phyloP scores from a whole-genome alignment of 2,329 filamentous ascomycete genomes.

The Exophiala bonariae region DNA sequence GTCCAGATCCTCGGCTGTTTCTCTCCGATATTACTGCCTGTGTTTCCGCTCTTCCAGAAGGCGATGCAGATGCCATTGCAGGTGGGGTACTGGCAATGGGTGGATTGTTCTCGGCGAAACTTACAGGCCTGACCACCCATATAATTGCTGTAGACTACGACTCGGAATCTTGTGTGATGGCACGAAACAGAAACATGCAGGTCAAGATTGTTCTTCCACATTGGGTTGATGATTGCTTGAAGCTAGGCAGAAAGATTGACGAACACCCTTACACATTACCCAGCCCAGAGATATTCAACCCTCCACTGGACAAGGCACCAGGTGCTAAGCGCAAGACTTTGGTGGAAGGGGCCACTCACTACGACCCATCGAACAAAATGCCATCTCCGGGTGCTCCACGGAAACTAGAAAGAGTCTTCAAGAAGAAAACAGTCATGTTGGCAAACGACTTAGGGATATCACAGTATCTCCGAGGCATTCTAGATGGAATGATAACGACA shows the following conservation, averaged over 20 bases:
- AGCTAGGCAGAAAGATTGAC: constrained; percentile 85
- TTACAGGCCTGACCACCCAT: constrained; percentile 79
- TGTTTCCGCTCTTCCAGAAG: constrained; percentile 79
- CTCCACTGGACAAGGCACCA: constrained; percentile 53
- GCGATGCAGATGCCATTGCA: constrained; percentile 88
- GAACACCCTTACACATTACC: constrained; percentile 85
- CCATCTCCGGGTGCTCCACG: constrained; percentile 34
- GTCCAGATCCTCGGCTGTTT: constrained; percentile 86
- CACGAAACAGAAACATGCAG: constrained; percentile 64
- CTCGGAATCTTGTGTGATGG: constrained; percentile 68
- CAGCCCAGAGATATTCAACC: constrained; percentile 75
- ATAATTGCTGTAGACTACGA: constrained; percentile 79
- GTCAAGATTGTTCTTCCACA: constrained; percentile 80
- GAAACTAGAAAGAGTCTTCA: constrained; percentile 68
- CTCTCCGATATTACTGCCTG: constrained; percentile 81
- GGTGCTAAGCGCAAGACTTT: constrained; percentile 59
- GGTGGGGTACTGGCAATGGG: constrained; percentile 88
- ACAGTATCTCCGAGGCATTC: constrained; percentile 63
- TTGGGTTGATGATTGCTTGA: constrained; percentile 96
- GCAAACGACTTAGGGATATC: constrained; percentile 72
- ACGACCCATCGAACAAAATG: constrained; percentile 33
- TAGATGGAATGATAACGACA: constrained; percentile 68
- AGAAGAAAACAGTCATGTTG: constrained; percentile 74
- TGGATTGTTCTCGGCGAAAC: constrained; percentile 71
- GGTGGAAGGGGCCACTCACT: constrained; percentile 64